Percentiles rank a stretch among this genome's conserved stretches.
Conservation (phyloP, 148 eudicot genomes). For the Nyssa sinensis region DNA sequence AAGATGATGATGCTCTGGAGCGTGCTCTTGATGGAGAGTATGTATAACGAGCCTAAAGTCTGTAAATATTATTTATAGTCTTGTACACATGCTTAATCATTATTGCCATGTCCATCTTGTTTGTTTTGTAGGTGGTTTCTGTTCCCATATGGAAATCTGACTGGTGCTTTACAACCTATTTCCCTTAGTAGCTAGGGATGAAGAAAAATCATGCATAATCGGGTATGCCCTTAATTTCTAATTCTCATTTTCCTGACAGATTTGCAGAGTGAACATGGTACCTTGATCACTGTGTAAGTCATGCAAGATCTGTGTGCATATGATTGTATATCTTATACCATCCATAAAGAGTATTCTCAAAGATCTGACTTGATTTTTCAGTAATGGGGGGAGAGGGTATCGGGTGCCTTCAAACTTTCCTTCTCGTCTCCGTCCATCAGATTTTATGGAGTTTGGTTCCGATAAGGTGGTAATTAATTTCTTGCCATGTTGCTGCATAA, state of each 20-base stretch:
- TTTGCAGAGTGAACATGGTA: conserved; percentile 79
- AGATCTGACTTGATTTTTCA: conserved; percentile 21
- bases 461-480: conserved; percentile 54
- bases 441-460: conserved; percentile 68
- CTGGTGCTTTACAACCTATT: conserved; percentile 41
- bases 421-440: conserved; percentile 71
- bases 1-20: conserved; percentile 91
- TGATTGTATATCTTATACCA: not conserved
- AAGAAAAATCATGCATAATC: conserved; percentile 54
- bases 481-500: not conserved
- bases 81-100: not conserved
- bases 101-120: not conserved
- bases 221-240: conserved; percentile 48
- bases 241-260: conserved; percentile 45
- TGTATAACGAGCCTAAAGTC: conserved; percentile 21
- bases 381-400: conserved; percentile 74
- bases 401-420: conserved; percentile 76
- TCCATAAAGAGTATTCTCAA: not conserved
- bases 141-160: conserved; percentile 54
- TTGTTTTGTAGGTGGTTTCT: conserved; percentile 70
- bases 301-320: not conserved
- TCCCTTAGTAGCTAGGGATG: conserved; percentile 62
- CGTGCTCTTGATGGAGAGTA: conserved; percentile 86
- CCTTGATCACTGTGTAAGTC: conserved; percentile 82
- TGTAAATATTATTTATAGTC: not conserved